A percentile compares a stretch with the other conserved stretches of the same genome.
Conservation (phyloP, 768 basidiomycete species). For the Austroboletus festivus region DNA sequence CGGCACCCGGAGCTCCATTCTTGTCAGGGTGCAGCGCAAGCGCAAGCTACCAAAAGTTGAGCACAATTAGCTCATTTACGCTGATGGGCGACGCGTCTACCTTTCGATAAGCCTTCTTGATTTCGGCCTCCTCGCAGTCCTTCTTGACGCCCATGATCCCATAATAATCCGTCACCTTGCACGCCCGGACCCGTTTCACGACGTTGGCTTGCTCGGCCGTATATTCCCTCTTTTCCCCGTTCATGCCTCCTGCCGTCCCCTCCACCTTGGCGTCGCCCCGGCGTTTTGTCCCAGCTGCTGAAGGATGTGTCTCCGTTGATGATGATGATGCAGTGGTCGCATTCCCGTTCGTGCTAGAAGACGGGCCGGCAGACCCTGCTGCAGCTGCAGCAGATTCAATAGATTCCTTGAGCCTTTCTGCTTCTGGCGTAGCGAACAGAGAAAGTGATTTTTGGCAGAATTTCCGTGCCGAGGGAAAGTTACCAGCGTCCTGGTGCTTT, state of each 20-base stretch:
- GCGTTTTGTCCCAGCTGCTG: conserved; percentile 68
- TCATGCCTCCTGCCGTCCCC: conserved; percentile 60
- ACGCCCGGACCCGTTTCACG: conserved; percentile 81
- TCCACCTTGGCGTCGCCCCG: conserved; percentile 42
- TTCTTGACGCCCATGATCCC: conserved; percentile 80
- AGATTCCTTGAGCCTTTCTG: conserved; percentile 57
- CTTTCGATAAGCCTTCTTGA: conserved; percentile 97
- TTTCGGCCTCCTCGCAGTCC: conserved; percentile 78
- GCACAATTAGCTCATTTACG: conserved; percentile 9
- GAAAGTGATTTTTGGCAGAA: conserved; percentile 87
- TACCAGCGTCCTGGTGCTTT: conserved; percentile 67
- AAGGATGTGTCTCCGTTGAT: conserved; percentile 66
- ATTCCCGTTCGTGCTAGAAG: conserved; percentile 36
- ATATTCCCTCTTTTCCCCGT: conserved; percentile 78
- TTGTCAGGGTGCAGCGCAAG: conserved; percentile 88
- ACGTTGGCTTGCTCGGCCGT: conserved; percentile 79
- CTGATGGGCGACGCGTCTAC: conserved; percentile 41
- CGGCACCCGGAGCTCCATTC: conserved; percentile 96
- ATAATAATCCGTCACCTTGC: conserved; percentile 90
- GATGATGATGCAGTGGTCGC: conserved; percentile 44
- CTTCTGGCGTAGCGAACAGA: conserved; percentile 79
- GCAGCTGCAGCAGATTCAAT: conserved; percentile 55
- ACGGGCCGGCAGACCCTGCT: conserved; percentile 38
- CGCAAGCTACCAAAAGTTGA: conserved; percentile 56
- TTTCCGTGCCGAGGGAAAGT: conserved; percentile 75